A percentile compares a stretch with the other conserved stretches of the same genome.
Conservation (phyloP, 805 yeast genomes). For the Teunomyces aglyptinius region DNA sequence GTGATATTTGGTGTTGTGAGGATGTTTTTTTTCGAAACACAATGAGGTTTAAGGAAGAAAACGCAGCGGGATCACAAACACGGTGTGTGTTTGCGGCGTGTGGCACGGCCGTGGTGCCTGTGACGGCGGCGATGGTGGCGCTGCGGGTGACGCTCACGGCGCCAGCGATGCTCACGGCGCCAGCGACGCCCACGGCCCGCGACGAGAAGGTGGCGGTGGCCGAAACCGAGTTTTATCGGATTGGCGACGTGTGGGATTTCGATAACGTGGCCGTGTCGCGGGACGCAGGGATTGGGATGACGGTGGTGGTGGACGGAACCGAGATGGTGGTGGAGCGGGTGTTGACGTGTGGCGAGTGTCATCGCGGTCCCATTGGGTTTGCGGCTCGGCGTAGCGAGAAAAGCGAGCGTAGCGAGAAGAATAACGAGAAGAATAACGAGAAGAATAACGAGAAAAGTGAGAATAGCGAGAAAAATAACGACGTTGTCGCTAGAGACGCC, state of each 20-base stretch:
- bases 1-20: too few relatives aligned
- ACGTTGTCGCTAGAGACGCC: too few relatives aligned
- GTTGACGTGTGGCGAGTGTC: conserved; percentile 73
- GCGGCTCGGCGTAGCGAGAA: conserved; percentile 24
- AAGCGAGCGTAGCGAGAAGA: too few relatives aligned
- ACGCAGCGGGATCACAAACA: background rate
- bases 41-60: background rate
- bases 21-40: too few relatives aligned
- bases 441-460: too few relatives aligned
- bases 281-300: conserved; percentile 8
- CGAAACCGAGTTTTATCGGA: conserved; percentile 33
- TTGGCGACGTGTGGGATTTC: conserved; percentile 71
- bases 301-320: conserved; percentile 9
- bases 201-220: too few relatives aligned
- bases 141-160: background rate
- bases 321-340: conserved; percentile 46
- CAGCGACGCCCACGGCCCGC: too few relatives aligned
- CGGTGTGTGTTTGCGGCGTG: background rate
- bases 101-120: conserved; percentile 18
- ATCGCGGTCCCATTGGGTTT: conserved; percentile 73
- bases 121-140: background rate
- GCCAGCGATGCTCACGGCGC: too few relatives aligned
- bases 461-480: too few relatives aligned
- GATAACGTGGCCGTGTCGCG: conserved; percentile 76
- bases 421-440: too few relatives aligned